Evolutionary conservation across 2,329 filamentous ascomycete species (phyloP).

Genomic region (Beauveria sp.): DNA sequence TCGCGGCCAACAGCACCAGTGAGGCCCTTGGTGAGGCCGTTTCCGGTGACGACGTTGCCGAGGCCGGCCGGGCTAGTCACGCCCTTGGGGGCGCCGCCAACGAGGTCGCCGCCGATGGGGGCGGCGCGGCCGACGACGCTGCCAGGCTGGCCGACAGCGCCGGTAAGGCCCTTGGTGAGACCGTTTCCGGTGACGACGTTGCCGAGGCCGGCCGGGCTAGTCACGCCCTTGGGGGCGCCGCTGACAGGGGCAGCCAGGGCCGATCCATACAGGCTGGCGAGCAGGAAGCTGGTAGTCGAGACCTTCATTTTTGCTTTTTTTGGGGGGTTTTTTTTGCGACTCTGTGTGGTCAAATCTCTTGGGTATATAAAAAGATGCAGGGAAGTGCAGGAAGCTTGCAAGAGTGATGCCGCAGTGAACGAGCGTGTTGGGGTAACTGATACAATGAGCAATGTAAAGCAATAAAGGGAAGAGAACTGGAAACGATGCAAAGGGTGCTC

Average conservation of each 20-base stretch:
- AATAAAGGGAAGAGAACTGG: too few relatives aligned
- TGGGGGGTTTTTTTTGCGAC: neutral
- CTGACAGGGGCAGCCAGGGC: neutral
- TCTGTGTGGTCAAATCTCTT: neutral
- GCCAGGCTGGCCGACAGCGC: too few relatives aligned
- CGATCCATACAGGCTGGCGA: conserved; percentile 5
- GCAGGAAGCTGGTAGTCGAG: neutral
- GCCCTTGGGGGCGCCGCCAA: neutral
- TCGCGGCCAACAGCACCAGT: too few relatives aligned
- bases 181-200: too few relatives aligned
- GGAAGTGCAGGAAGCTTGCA: neutral
- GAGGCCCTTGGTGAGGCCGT: too few relatives aligned
- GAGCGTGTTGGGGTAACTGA: neutral
- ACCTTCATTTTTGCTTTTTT: conserved; percentile 2
- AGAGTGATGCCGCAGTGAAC: neutral
- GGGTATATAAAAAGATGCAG: neutral
- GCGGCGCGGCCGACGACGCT: neutral
- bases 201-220: too few relatives aligned
- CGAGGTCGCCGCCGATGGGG: neutral
- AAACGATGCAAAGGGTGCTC: too few relatives aligned
- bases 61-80: too few relatives aligned
- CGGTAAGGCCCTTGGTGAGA: too few relatives aligned
- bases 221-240: neutral
- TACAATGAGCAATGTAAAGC: neutral
- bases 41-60: too few relatives aligned